phyloP scores from a whole-genome alignment of 164 flowering plant species.

The Magnolia kwangsiensis region DNA sequence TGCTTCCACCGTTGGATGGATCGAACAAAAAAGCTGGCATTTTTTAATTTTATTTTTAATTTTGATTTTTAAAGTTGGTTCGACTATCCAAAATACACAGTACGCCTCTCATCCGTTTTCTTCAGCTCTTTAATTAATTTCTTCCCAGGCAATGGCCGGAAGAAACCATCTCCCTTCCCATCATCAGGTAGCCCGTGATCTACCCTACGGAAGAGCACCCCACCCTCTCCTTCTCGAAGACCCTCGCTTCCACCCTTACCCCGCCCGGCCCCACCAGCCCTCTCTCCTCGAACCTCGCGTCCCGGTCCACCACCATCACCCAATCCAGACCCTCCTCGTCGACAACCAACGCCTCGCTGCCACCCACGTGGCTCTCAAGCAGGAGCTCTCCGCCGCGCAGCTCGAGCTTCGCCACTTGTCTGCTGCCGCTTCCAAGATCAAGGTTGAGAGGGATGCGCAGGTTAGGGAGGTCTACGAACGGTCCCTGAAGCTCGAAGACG shows the following conservation, averaged over 20 bases:
- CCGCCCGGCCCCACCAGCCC: not conserved
- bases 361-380: conserved; percentile 65
- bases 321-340: conserved; percentile 58
- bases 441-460: conserved; percentile 59
- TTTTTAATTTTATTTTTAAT: no score
- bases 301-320: conserved; percentile 37
- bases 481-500: conserved; percentile 56
- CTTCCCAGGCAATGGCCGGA: conserved; percentile 1
- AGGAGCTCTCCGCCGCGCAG: conserved; percentile 54
- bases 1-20: no score
- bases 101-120: not conserved
- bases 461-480: conserved; percentile 58
- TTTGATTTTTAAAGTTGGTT: no score
- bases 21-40: no score
- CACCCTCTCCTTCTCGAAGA: not conserved
- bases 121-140: not conserved
- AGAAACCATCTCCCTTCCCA: not conserved
- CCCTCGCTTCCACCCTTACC: not conserved
- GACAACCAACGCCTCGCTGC: conserved; percentile 74
- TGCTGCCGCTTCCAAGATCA: conserved; percentile 39
- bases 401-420: conserved; percentile 57
- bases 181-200: not conserved
- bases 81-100: no score
- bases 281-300: conserved; percentile 30
- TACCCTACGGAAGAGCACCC: not conserved